Evolutionary conservation across 1,139 yeast species (phyloP), one percentile per base, ranked within the genome.

Genomic region (Meyerozyma smithsonii): DNA sequence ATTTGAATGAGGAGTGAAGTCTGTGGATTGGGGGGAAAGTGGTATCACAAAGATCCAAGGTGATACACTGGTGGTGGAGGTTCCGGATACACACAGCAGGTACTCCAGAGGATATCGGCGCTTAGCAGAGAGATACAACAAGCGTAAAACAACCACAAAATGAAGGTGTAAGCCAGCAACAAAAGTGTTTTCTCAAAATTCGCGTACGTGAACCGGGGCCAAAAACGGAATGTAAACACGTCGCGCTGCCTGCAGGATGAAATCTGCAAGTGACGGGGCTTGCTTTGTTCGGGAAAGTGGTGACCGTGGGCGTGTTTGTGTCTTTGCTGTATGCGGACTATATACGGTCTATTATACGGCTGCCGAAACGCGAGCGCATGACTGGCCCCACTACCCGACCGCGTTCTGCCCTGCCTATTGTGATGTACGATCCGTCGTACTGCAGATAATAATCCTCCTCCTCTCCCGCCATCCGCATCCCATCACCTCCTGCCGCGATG

Each of bases 1-100:
- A 69, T 66, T 35, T 42, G 16, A 33, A 3, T 21, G 35, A 26
- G 17, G 12, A 14, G 12, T 12, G 11, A n/a, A 15, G 12, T 26
- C 30, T 12, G 30, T 12, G 30, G 12, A n/a, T 23, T 23, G 12
- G 12, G 12, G 30, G 15, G 15, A 26, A 26, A n/a, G 6, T 15
- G 10, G 7, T 4, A 26, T 12, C 17, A 14, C 17, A 14, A 12
- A 12, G 30, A n/a, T 26, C 8, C 5, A 6, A 14, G 15, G 17
- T 26, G 30, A 10, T n/a, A 14, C 12, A 15, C 8, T 12, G 30
- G 17, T 10, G 11, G 8, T 26, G 30, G 8, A 10, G 30, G 30
- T 14, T 12, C 12, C 10, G 10, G 4, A 14, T 14, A 14, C 30
- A 26, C 30, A 26, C 16, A n/a, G 12, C 16, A n/a, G 30, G 30